Evolutionary conservation across 306 rosid species (phyloP), one percentile per base, ranked within the genome.

Genomic region (Parietaria judaica): DNA sequence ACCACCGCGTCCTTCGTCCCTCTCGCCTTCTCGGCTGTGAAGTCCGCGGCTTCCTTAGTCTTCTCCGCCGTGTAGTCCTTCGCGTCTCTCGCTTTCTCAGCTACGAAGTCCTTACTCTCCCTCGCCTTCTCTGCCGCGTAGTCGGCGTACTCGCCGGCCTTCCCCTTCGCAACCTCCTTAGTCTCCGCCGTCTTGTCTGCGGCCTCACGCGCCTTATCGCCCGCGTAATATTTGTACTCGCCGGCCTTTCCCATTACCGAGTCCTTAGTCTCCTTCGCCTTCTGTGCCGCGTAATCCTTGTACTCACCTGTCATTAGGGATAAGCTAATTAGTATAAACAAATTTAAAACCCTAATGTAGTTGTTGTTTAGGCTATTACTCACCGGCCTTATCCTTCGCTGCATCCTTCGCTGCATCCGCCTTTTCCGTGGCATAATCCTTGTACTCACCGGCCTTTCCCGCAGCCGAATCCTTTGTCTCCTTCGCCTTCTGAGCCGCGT

Each of bases 181-280:
- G 53, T n/a, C 64, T 85, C 86, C 38, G 77, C 78, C 0, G 79
- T 73, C 55, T 75, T 85, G 81, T 83, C 84, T 34, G 46, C 61
- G 5, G 39, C 53, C 36, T 46, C 5, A 4, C 36, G 63, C n/a
- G 63, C 39, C 58, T 44, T 70, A 57, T 66, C 65, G 52, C 38
- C 55, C 10, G 56, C 60, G 8, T 74, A 60, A 12, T 81, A 80
- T 11, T 57, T 72, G 0, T 80, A 72, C 43, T 79, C 76, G 4
- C 73, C 35, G 0, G 71, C 60, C 0, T 55, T 68, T n/a, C 56
- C 68, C 44, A 36, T 38, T 2, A 63, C 8, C 11, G 8, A 7
- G 2, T 51, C 67, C 53, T 50, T 63, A 0, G 71, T 16, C 11
- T 61, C 35, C 13, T 11, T 69, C 0, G 50, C 68, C 35, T 54